Evolutionary conservation across 1,284 basidiomycete genomes (phyloP), one percentile per base, ranked within the genome.

Genomic region (Grifola frondosa): DNA sequence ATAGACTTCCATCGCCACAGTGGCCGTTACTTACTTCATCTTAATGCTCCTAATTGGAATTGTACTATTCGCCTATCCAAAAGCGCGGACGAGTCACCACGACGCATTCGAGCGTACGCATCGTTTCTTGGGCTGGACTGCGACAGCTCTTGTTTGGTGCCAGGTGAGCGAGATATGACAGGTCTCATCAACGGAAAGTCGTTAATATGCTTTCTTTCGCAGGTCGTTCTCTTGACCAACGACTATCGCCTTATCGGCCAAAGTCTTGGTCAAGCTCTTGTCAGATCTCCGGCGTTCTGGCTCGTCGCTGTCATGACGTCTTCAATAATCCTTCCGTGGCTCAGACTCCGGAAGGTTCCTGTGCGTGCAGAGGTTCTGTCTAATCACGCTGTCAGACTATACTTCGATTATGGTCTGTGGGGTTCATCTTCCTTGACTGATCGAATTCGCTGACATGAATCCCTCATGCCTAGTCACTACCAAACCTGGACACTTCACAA

Each of bases 81-180:
- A 64, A n/a, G 60, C 78, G 48, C 69, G 77, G 31, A 60, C 58
- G 30, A 69, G 70, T 33, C 61, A 67, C 39, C 78, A 80, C 59
- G 70, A 80, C 52, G 67, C 62, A 24, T 80, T 80, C 52, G 77
- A 81, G 58, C 67, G 66, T 25, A 69, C 71, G 7, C 79, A 81
- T 58, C 74, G 78, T 37, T 78, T 78, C 62, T 57, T 75, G 21
- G 79, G 79, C 16, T 82, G 78, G 78, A 66, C 67, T 11, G 71
- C 72, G 16, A 73, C 74, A 2, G 70, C 65, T 16, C 61, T 80
- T 33, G 73, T 81, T 6, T 81, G 78, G 77, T 61, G 60, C n/a
- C 75, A 79, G 65, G 75, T 75, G n/a, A n/a, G n/a, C n/a, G n/a
- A n/a, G n/a, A 31, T n/a, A 63, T 56, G 4, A 5, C 30, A 5